A percentile compares a stretch with the other conserved stretches of the same genome.
phyloP scores from a whole-genome alignment of 129 eudicot species.

The Glebionis coronaria region DNA sequence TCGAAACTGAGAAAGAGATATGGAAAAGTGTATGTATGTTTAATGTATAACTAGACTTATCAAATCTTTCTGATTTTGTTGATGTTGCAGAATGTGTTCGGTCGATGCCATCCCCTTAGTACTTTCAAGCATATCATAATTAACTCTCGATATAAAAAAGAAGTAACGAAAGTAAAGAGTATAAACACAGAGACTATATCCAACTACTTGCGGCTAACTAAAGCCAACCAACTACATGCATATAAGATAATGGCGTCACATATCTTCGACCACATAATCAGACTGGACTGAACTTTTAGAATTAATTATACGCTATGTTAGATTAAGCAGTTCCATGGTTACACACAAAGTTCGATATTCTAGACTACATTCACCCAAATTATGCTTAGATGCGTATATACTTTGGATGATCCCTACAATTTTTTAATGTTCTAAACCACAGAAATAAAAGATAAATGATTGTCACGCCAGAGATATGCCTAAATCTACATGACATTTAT shows the following conservation, averaged over 20 bases:
- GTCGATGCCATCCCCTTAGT: too few species aligned
- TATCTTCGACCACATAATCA: not conserved
- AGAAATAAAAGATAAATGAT: not conserved
- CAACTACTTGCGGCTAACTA: not conserved
- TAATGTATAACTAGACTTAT: slow-evolving; percentile 13
- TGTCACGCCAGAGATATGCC: too few species aligned
- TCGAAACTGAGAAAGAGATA: not conserved
- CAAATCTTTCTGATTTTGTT: not conserved
- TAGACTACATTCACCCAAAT: slow-evolving; percentile 17
- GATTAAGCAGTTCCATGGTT: too few species aligned
- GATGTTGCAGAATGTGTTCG: not conserved
- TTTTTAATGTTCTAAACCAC: slow-evolving; percentile 10
- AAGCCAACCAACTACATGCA: not conserved
- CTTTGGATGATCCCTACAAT: slow-evolving; percentile 6
- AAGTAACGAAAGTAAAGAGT: too few species aligned
- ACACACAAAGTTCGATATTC: not conserved
- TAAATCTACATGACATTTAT: too few species aligned
- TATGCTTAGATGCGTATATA: slow-evolving; percentile 6
- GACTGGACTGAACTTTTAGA: too few species aligned
- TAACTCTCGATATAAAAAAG: too few species aligned
- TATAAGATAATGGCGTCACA: not conserved
- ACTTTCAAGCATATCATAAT: too few species aligned
- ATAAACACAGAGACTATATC: too few species aligned
- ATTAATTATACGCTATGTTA: too few species aligned
- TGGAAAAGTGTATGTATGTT: slow-evolving; percentile 25